Evolutionary conservation across 805 yeast genomes (phyloP), one percentile per base, ranked within the genome.

Genomic region (Scheffersomyces amazonensis): DNA sequence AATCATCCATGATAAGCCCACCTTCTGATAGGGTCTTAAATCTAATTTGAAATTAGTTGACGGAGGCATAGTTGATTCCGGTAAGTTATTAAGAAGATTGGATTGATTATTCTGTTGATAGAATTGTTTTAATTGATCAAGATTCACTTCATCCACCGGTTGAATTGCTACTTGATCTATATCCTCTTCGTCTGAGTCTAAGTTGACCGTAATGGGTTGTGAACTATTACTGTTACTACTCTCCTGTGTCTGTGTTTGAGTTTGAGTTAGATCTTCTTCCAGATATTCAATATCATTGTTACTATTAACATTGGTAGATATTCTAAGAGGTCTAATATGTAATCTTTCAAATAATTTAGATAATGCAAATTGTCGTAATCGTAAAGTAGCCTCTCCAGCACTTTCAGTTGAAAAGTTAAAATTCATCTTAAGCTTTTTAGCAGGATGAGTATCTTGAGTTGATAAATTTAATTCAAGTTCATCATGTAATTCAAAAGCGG

Each of bases 1-100:
- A n/a, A 88, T 61, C 91, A 89, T 83, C 96, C 96, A 89, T 1
- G 90, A 78, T 21, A 88, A 62, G 0, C 95, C 96, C 50, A 83
- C 87, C 43, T 76, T 81, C 59, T 91, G 98, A 56, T 91, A 91
- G 1, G 80, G 75, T 39, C 96, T 67, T 35, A 91, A 62, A 1
- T 65, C 64, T 35, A 90, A 49, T 7, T 68, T 69, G 50, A 89
- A 84, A 38, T 75, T 73, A 1, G 52, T 50, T 12, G 31, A 15
- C 0, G 71, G 70, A 0, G 75, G 71, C 0, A 77, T 80, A 2
- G 80, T 80, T 0, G 84, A 75, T 42, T 78, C 82, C 2, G 90
- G 90, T 4, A 83, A 64, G 18, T 72, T 66, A 9, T 75, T 73
- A 15, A 77, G 50, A 9, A 73, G 58, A n/a, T 76, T 80, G 2